A percentile compares a stretch with the other conserved stretches of the same genome.
phyloP scores from a whole-genome alignment of 2,329 filamentous ascomycete genomes.

The Claviceps sorghi region DNA sequence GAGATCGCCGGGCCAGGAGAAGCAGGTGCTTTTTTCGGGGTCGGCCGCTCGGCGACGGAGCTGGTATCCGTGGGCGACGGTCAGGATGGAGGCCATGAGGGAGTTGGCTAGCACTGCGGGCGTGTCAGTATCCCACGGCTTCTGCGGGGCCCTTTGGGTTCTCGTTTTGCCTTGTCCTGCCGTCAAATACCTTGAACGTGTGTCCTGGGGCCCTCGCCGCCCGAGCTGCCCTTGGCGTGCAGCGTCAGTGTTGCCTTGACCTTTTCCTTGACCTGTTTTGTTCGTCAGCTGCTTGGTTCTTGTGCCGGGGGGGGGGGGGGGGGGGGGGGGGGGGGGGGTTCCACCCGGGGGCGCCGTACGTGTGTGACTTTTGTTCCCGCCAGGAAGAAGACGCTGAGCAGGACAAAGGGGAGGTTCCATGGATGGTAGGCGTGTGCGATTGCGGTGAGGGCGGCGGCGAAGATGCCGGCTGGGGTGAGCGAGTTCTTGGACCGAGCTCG shows the following conservation, averaged over 20 bases:
- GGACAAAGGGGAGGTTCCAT: slow-evolving; percentile 78
- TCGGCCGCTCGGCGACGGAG: slow-evolving; percentile 31
- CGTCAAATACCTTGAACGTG: slow-evolving; percentile 53
- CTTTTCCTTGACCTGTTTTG: slow-evolving; percentile 61
- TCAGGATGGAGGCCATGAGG: slow-evolving; percentile 53
- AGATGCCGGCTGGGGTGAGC: slow-evolving; percentile 62
- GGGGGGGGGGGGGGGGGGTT: too few relatives aligned
- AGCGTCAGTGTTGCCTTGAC: slow-evolving; percentile 73
- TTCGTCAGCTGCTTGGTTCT: not conserved
- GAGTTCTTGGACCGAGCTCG: slow-evolving; percentile 59
- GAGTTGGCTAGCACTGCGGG: slow-evolving; percentile 71
- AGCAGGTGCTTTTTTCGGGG: slow-evolving; percentile 35
- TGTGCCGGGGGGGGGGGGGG: too few relatives aligned
- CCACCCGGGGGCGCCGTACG: slow-evolving; percentile 32
- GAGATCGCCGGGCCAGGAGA: slow-evolving; percentile 46
- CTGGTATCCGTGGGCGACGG: slow-evolving; percentile 45
- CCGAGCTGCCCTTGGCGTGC: slow-evolving; percentile 54
- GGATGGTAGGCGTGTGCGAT: slow-evolving; percentile 77
- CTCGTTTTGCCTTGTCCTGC: not conserved
- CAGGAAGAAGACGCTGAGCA: slow-evolving; percentile 75
- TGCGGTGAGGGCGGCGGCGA: slow-evolving; percentile 59
- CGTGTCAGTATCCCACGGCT: not conserved
- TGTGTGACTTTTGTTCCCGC: slow-evolving; percentile 74
- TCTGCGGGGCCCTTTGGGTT: not conserved
- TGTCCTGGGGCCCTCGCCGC: slow-evolving; percentile 69